Percentiles rank a stretch among this genome's conserved stretches.
These are phyloP conservation scores for Populus hybrid DNA, from an alignment of 441 rosid genomes.

Conservation along the genomic window DNA sequence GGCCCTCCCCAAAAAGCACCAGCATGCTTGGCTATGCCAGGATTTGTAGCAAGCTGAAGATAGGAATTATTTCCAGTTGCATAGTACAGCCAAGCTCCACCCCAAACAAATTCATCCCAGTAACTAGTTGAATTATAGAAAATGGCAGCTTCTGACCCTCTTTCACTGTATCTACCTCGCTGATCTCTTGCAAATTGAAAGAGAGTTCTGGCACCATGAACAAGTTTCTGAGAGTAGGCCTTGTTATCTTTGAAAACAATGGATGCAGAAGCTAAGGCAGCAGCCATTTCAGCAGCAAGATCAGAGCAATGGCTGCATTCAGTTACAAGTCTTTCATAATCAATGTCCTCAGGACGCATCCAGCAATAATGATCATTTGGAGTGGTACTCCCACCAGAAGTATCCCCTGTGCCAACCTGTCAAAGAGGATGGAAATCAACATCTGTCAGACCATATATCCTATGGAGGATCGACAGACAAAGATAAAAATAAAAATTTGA, in stretches of 20 bases:
- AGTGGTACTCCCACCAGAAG: conserved; percentile 60
- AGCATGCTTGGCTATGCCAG: conserved; percentile 51
- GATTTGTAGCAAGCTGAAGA: conserved; percentile 59
- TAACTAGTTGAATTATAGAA: conserved; percentile 71
- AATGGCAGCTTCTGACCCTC: conserved; percentile 43
- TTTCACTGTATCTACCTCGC: conserved; percentile 69
- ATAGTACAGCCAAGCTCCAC: conserved; percentile 86
- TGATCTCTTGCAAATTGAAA: conserved; percentile 55
- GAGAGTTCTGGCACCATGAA: conserved; percentile 76
- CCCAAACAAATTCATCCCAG: conserved; percentile 91
- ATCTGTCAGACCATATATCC: neutral
- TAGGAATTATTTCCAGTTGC: conserved; percentile 79
- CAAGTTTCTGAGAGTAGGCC: conserved; percentile 74
- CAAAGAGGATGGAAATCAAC: neutral
- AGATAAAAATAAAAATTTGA: neutral
- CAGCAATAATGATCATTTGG: conserved; percentile 86
- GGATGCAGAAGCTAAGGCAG: conserved; percentile 89
- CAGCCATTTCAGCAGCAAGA: conserved; percentile 96
- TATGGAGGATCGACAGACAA: neutral
- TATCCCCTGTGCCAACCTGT: conserved; percentile 76
- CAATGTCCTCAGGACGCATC: conserved; percentile 98
- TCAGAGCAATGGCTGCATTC: conserved; percentile 59
- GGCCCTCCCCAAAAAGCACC: conserved; percentile 71
- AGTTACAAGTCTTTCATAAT: conserved; percentile 46
- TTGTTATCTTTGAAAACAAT: conserved; percentile 86